Conservation (phyloP, 495 filamentous ascomycete genomes). For the Penicillium parvum region DNA sequence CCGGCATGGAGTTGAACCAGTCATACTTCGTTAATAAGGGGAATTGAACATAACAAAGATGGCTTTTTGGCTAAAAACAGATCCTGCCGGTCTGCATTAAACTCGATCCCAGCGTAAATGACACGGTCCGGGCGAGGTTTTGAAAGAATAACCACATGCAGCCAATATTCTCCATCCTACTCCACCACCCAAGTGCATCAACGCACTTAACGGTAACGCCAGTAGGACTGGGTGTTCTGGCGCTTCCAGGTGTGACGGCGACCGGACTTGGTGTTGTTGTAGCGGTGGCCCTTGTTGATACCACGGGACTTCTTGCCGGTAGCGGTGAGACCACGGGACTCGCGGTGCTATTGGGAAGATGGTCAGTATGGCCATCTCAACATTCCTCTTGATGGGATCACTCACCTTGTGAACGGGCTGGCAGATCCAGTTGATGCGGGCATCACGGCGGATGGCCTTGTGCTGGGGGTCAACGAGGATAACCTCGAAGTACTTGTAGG, state of each 20-base stretch:
- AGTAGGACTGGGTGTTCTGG: slow-evolving; percentile 95
- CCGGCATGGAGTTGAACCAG: slow-evolving; percentile 29
- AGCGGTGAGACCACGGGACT: slow-evolving; percentile 90
- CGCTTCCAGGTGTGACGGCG: slow-evolving; percentile 99
- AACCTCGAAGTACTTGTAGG: slow-evolving; percentile 99
- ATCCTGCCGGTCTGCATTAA: slow-evolving; percentile 41
- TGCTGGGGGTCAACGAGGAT: slow-evolving; percentile 99
- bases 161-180: slow-evolving; percentile 32
- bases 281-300: slow-evolving; percentile 96
- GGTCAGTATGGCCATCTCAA: slow-evolving; percentile 17
- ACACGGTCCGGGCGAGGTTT: slow-evolving; percentile 33
- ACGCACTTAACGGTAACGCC: slow-evolving; percentile 68
- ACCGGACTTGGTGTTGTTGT: slow-evolving; percentile 94
- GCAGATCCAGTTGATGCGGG: slow-evolving; percentile 99
- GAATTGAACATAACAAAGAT: slow-evolving; percentile 35
- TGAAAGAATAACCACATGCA: slow-evolving; percentile 40
- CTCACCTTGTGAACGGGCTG: slow-evolving; percentile 92
- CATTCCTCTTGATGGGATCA: slow-evolving; percentile 7
- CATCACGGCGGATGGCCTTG: slow-evolving; percentile 98
- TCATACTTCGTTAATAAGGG: slow-evolving; percentile 44
- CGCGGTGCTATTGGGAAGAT: slow-evolving; percentile 66
- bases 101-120: slow-evolving; percentile 32
- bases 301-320: slow-evolving; percentile 99
- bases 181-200: slow-evolving; percentile 23
- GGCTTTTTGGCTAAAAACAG: slow-evolving; percentile 45